Evolutionary conservation across 192 early-diverging fungal species (phyloP).

Genomic region (Mortierella hygrophila): DNA sequence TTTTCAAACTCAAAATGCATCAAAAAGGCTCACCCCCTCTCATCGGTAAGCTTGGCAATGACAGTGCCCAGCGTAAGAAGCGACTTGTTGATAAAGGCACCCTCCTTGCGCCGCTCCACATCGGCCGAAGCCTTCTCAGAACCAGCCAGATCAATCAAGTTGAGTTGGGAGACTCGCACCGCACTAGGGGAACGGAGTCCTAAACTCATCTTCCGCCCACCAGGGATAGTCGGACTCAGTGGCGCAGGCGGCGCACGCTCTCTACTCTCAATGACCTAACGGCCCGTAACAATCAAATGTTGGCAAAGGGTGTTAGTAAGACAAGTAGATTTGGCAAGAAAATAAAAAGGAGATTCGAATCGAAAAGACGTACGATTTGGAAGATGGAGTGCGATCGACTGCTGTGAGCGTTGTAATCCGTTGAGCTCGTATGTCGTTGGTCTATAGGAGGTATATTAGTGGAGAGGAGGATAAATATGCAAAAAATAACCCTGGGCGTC

Average conservation of each 20-base stretch:
- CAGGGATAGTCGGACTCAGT: conserved; percentile 17
- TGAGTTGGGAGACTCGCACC: conserved; percentile 60
- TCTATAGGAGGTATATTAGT: conserved; percentile 31
- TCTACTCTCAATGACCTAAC: conserved; percentile 52
- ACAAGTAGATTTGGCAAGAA: too few species aligned
- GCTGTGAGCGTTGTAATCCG: conserved; percentile 92
- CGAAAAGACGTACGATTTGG: conserved; percentile 72
- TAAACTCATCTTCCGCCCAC: conserved; percentile 29
- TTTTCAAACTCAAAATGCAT: too few species aligned
- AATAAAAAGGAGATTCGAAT: neutral
- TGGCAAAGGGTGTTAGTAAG: neutral
- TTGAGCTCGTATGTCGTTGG: conserved; percentile 89
- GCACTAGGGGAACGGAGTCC: conserved; percentile 31
- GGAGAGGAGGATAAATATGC: neutral
- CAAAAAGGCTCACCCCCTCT: conserved; percentile 52
- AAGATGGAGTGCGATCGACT: conserved; percentile 97
- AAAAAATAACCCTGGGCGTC: neutral
- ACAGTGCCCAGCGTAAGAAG: conserved; percentile 94
- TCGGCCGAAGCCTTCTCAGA: conserved; percentile 93
- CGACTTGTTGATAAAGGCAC: conserved; percentile 92
- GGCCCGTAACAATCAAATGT: neutral
- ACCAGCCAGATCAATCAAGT: conserved; percentile 97
- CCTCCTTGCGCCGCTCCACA: conserved; percentile 90
- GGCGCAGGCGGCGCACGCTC: conserved; percentile 32
- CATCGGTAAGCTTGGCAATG: conserved; percentile 91